Base-by-base conservation (phyloP, 2,329 filamentous ascomycete species). In the Cladosporium austrohemisphaericum region DNA sequence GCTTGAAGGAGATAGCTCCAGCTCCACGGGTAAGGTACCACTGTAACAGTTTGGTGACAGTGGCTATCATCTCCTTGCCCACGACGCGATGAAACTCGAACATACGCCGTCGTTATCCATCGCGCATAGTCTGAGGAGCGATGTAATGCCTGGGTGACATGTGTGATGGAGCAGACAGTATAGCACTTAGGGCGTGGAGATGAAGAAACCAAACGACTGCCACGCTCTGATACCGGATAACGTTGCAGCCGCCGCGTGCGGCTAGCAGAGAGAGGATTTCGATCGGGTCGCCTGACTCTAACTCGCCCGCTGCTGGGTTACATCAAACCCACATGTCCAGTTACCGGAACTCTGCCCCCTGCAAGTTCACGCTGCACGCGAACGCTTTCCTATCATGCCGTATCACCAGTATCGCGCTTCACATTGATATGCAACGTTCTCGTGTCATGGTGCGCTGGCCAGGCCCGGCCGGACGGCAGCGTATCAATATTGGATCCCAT, bases 341-440 rank as follows among this genome's bases (percentile, higher is more conserved):
- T 11, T 31, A 14, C 38, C 38, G 38, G 8, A 26, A 23, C 20
- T 18, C 28, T 16, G 28, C 28, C 28, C 18, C 41, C 20, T 44
- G 29, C 28, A 28, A 18, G 41, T 25, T 23, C 41, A 9, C 36
- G 20, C 29, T 44, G 18, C 19, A 7, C 26, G 19, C 20, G 35
- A 22, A 4, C 11, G 9, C 22, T 20, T 31, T 20, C 16, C 44
- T 37, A 31, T 31, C 44, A 31, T 37, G 44, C 32, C 33, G 44
- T 38, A 38, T 38, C 33, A 38, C 25, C 16, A 38, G 32, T 23
- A 35, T 23, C 18, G 29, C 41, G 41, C 41, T 45, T 19, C 29
- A 25, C 10, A 31, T 26, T 47, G 44, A 47, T 47, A 47, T 47
- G 44, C 44, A 47, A 47, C 44, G 33, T n/a, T 31, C 41, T 45